A percentile compares a stretch with the other conserved stretches of the same genome.
phyloP scores from a whole-genome alignment of 805 yeast genomes.

The Nakazawaea pomicola region DNA sequence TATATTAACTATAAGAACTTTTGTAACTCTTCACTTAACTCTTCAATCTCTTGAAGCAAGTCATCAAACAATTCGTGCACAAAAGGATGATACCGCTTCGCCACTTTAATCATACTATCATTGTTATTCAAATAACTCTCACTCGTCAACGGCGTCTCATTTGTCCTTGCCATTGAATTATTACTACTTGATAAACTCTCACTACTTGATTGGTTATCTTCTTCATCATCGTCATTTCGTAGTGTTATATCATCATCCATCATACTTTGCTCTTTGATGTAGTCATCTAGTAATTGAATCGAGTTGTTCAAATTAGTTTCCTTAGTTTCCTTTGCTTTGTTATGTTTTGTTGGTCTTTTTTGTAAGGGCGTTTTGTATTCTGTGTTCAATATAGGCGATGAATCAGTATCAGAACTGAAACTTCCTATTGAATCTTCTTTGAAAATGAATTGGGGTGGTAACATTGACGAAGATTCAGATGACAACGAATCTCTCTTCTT shows the following conservation, averaged over 20 bases:
- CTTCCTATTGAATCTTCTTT: slow-evolving; percentile 22
- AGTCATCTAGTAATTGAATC: slow-evolving; percentile 10
- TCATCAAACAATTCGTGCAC: slow-evolving; percentile 21
- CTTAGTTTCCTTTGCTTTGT: background rate
- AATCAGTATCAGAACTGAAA: slow-evolving; percentile 21
- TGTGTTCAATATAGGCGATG: slow-evolving; percentile 5
- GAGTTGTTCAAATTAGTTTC: background rate
- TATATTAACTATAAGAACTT: background rate
- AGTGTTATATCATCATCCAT: slow-evolving; percentile 22
- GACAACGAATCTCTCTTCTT: no score
- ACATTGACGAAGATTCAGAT: no score
- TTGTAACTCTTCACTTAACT: slow-evolving; percentile 4
- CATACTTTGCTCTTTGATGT: slow-evolving; percentile 6
- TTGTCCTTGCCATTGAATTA: slow-evolving; percentile 4
- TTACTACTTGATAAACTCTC: slow-evolving; percentile 9
- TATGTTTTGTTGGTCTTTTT: background rate
- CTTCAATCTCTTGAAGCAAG: slow-evolving; percentile 23
- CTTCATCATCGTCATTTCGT: slow-evolving; percentile 25
- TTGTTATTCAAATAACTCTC: slow-evolving; percentile 35
- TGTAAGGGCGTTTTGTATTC: background rate
- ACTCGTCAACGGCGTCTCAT: slow-evolving; percentile 30
- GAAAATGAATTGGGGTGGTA: slow-evolving; percentile 9
- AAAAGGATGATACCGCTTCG: slow-evolving; percentile 10
- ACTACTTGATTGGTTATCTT: no score
- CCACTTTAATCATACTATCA: slow-evolving; percentile 13